These are phyloP conservation scores for Kwoniella heveanensis DNA, from an alignment of 768 basidiomycete species.

Conservation along the genomic window DNA sequence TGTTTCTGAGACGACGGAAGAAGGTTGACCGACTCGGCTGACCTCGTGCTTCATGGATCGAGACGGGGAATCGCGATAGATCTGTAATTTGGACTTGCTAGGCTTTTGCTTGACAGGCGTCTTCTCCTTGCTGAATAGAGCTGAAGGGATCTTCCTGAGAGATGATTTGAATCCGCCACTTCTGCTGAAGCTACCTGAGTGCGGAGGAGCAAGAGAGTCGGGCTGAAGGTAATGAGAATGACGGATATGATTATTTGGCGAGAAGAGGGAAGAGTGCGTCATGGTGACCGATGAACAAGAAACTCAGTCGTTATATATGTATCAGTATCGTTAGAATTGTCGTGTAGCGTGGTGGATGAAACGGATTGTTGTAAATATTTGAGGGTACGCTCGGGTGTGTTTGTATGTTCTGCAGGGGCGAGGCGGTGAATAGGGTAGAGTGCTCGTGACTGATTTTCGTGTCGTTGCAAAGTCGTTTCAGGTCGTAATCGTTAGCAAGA, in stretches of 20 bases:
- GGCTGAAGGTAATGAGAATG: conserved; percentile 35
- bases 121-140: conserved; percentile 35
- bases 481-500: conserved; percentile 5
- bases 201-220: conserved; percentile 13
- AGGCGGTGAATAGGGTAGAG: not conserved
- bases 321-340: conserved; percentile 1
- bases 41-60: conserved; percentile 6
- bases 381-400: conserved; percentile 9
- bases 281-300: conserved; percentile 11
- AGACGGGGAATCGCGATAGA: conserved; percentile 14
- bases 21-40: not conserved
- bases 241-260: conserved; percentile 23
- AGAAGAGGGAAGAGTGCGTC: conserved; percentile 24
- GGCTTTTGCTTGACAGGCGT: conserved; percentile 24
- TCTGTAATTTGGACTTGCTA: conserved; percentile 10
- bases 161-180: conserved; percentile 24
- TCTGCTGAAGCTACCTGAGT: conserved; percentile 16
- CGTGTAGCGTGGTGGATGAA: not conserved
- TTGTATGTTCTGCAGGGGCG: conserved; percentile 1
- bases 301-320: conserved; percentile 16
- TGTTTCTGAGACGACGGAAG: not conserved
- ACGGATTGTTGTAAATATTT: not conserved
- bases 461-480: not conserved
- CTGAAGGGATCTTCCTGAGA: conserved; percentile 40
- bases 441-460: conserved; percentile 17